Conservation (phyloP, 2,329 filamentous ascomycete genomes). For the Fusarium caatingaense region DNA sequence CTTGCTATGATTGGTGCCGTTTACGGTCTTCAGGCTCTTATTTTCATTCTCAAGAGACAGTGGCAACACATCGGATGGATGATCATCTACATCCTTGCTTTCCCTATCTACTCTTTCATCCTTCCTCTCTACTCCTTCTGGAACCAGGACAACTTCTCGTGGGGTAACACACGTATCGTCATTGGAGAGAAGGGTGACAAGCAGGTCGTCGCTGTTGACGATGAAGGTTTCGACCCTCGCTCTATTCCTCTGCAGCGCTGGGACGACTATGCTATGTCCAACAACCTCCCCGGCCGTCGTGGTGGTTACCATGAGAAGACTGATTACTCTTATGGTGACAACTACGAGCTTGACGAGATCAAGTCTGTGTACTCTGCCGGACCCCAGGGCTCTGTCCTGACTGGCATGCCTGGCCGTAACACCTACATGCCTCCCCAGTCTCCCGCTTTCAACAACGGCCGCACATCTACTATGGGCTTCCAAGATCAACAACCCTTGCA, state of each 20-base stretch:
- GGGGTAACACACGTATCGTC: slow-evolving; percentile 98
- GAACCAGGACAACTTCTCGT: slow-evolving; percentile 99
- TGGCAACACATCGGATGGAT: slow-evolving; percentile 99
- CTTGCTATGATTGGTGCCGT: slow-evolving; percentile 90
- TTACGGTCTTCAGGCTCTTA: slow-evolving; percentile 94
- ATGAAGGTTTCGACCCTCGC: slow-evolving; percentile 88
- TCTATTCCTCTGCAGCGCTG: slow-evolving; percentile 94
- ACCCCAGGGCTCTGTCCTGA: slow-evolving; percentile 86
- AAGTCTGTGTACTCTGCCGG: slow-evolving; percentile 95
- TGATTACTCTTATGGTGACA: slow-evolving; percentile 75
- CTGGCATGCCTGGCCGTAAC: slow-evolving; percentile 79
- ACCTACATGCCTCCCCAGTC: slow-evolving; percentile 87
- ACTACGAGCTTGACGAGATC: slow-evolving; percentile 98
- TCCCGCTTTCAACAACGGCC: slow-evolving; percentile 72
- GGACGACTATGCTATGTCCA: slow-evolving; percentile 92
- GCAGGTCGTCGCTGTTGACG: slow-evolving; percentile 86
- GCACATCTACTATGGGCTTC: slow-evolving; percentile 58
- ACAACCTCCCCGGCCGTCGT: slow-evolving; percentile 91
- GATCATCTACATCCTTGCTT: slow-evolving; percentile 97
- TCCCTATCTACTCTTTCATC: slow-evolving; percentile 91
- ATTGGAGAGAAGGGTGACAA: slow-evolving; percentile 93
- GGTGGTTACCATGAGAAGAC: slow-evolving; percentile 75
- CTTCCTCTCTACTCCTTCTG: slow-evolving; percentile 98
- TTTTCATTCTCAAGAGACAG: slow-evolving; percentile 96
- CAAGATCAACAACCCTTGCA: slow-evolving; percentile 51